Conservation (phyloP, 257 asterid species). For the Solanum infundibuliforme region DNA sequence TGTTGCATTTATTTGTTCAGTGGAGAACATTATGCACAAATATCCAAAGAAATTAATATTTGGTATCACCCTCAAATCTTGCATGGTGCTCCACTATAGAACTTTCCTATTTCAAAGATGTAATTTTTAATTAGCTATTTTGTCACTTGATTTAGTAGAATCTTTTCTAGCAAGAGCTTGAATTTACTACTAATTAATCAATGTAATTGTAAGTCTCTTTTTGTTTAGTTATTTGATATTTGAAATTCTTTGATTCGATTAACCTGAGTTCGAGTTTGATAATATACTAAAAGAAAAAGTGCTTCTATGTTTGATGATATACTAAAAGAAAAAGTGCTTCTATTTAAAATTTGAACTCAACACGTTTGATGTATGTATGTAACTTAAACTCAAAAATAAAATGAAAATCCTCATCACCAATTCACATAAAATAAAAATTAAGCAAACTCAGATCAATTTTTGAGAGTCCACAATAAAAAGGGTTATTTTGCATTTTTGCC, state of each 20-base stretch:
- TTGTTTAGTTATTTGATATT: not conserved
- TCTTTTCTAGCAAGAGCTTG: not conserved
- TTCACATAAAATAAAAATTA: not conserved
- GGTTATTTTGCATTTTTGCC: not conserved
- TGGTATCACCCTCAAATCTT: not conserved
- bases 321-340: too few species aligned
- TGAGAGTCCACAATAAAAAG: not conserved
- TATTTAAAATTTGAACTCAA: not conserved
- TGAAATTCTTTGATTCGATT: not conserved
- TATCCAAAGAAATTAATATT: not conserved
- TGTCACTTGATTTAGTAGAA: not conserved
- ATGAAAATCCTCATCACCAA: not conserved
- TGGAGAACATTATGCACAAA: not conserved
- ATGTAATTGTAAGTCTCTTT: not conserved
- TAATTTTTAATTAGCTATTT: not conserved
- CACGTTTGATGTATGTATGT: not conserved
- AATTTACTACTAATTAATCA: not conserved
- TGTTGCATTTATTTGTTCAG: not conserved
- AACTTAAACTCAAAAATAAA: not conserved
- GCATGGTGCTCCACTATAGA: constrained; percentile 3
- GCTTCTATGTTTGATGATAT: not conserved
- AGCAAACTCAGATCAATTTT: not conserved
- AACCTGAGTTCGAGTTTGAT: not conserved
- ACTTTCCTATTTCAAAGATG: not conserved
- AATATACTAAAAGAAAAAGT: too few species aligned